Percentiles rank a stretch among this genome's conserved stretches.
These are phyloP conservation scores for Volvariella volvacea DNA, from an alignment of 1,284 basidiomycete genomes.

Conservation along the genomic window DNA sequence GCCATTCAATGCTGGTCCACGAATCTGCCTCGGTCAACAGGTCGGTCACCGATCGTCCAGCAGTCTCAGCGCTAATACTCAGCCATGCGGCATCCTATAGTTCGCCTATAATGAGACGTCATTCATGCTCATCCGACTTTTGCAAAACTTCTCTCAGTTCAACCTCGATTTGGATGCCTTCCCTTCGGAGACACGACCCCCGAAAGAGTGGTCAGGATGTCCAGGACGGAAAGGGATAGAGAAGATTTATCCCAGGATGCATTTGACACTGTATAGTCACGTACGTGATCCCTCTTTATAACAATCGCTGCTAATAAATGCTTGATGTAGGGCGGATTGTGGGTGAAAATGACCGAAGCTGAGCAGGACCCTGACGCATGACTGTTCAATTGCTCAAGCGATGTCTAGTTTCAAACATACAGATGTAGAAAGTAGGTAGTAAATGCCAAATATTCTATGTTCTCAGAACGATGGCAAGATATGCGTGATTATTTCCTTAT, in stretches of 20 bases:
- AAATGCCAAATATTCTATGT: no score
- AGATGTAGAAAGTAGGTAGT: no score
- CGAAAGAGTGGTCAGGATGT: constrained; percentile 34
- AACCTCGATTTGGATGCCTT: constrained; percentile 37
- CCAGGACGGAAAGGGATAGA: constrained; percentile 39
- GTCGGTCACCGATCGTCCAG: constrained; percentile 12
- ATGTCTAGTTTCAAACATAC: no score
- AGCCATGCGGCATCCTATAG: constrained; percentile 25
- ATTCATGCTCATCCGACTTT: constrained; percentile 59
- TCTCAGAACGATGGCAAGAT: no score
- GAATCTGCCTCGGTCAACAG: constrained; percentile 36
- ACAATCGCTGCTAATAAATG: not conserved
- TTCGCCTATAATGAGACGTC: constrained; percentile 68
- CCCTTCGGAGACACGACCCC: constrained; percentile 36
- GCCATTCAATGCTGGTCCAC: constrained; percentile 35
- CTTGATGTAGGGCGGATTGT: not conserved
- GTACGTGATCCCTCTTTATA: not conserved
- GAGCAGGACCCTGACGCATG: no score
- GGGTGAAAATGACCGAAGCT: no score
- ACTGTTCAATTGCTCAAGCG: no score
- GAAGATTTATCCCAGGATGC: constrained; percentile 41
- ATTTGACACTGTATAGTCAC: constrained; percentile 45
- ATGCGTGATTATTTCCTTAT: no score
- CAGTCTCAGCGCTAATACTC: not conserved
- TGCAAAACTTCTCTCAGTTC: constrained; percentile 50